Base-by-base conservation (phyloP, 345 rosid genomes). In the Camelina laxa region DNA sequence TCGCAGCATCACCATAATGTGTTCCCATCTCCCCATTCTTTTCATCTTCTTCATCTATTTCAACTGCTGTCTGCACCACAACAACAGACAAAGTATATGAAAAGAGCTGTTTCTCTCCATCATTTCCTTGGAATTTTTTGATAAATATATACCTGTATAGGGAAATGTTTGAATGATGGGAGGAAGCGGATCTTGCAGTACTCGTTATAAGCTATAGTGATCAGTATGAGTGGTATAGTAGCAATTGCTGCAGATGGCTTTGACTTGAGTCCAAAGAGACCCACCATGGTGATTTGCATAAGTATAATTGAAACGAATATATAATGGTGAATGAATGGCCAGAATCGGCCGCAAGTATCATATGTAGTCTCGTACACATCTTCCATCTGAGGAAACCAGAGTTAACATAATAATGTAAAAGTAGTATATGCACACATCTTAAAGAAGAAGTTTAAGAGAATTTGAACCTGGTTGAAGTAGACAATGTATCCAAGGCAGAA, bases 231-330 rank as follows among this genome's bases (percentile, higher is more conserved):
- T 27, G 94, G 97, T 58, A 94, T 60, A 17, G 97, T 80, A 68
- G 93, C 87, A 38, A 91, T 80, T 38, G 97, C 84, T 70, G 96
- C 95, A 54, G 87, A 82, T 7, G 98, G 95, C 75, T 90, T 94
- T n/a, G 91, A 84, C 83, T 94, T 94, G 63, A 94, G 85, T 13
- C 97, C 91, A 27, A 94, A 94, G 63, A 90, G 87, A 44, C 98
- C 97, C 42, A 94, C 87, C 97, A 89, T 91, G 0, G 91, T 91
- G 69, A 91, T 65, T 85, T 94, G 97, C 98, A 91, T 94, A 41
- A 94, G 90, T 80, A 88, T 80, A 3, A 91, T 84, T n/a, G 89
- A 85, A 10, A 84, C 83, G 42, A 82, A 65, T 30, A 90, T 84
- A 47, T 84, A 90, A 51, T 89, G 98, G 82, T 90, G 97, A 75